A percentile compares a stretch with the other conserved stretches of the same genome.
phyloP scores from a whole-genome alignment of 441 rosid species.

The Adansonia grandidieri region DNA sequence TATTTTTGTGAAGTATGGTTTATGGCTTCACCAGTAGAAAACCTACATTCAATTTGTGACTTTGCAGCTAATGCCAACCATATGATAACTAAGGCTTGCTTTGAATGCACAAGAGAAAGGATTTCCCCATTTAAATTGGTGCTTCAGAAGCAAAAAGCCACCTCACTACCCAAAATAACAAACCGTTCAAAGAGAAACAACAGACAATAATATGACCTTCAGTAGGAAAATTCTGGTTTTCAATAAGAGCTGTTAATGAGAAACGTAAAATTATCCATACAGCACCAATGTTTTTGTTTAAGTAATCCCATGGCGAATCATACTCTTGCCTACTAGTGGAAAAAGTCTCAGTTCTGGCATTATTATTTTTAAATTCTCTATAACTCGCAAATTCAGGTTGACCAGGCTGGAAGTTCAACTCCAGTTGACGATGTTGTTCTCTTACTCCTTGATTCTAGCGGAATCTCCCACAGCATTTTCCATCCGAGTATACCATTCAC shows the following conservation, averaged over 20 bases:
- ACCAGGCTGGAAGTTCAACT: neutral
- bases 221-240: neutral
- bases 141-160: neutral
- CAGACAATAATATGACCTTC: neutral
- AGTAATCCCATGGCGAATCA: neutral
- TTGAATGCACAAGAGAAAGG: too few species aligned
- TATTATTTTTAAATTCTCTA: neutral
- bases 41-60: too few species aligned
- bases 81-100: too few species aligned
- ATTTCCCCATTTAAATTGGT: neutral
- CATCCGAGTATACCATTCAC: constrained; percentile 86
- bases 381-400: neutral
- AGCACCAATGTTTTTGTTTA: neutral
- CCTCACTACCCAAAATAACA: neutral
- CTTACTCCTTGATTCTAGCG: constrained; percentile 48
- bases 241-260: neutral
- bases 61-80: too few species aligned
- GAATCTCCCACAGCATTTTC: constrained; percentile 74
- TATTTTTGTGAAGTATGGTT: too few species aligned
- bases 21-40: too few species aligned
- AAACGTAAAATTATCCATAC: constrained; percentile 14
- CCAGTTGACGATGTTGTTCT: neutral
- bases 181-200: neutral
- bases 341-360: neutral
- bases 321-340: neutral